Percentiles rank a stretch among this genome's conserved stretches.
phyloP scores from a whole-genome alignment of 1,284 basidiomycete genomes.

The Ceratobasidium sp. region DNA sequence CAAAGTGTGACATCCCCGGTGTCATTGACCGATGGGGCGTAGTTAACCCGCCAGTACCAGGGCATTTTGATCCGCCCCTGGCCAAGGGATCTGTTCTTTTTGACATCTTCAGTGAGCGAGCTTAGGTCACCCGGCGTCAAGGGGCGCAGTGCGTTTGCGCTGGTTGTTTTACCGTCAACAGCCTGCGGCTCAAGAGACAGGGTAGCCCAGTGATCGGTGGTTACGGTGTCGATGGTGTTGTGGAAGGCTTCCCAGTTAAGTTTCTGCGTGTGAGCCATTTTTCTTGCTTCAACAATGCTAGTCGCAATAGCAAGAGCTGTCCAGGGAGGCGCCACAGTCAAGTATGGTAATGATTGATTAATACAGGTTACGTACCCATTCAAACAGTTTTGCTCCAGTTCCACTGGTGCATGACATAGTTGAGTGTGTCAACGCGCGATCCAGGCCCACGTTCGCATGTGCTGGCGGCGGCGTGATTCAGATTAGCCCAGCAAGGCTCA shows the following conservation, averaged over 20 bases:
- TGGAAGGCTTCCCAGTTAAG: not conserved
- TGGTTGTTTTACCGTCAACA: too few species aligned
- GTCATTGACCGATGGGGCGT: too few species aligned
- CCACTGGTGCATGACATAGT: slow-evolving; percentile 16
- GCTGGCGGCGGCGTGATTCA: slow-evolving; percentile 16
- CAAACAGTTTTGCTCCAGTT: slow-evolving; percentile 7
- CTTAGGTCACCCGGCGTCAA: too few species aligned
- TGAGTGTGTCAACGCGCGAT: not conserved
- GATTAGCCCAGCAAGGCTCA: slow-evolving; percentile 14
- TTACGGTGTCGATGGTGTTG: not conserved
- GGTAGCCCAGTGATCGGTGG: not conserved
- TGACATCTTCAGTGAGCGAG: too few species aligned
- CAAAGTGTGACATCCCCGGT: too few species aligned
- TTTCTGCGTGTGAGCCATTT: not conserved
- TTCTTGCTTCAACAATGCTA: not conserved
- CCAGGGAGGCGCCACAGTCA: not conserved
- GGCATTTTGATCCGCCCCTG: too few species aligned
- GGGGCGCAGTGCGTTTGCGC: too few species aligned
- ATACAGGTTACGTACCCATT: not conserved
- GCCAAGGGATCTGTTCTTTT: too few species aligned
- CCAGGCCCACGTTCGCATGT: not conserved
- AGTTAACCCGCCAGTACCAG: too few species aligned
- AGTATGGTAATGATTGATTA: not conserved
- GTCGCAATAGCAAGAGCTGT: not conserved
- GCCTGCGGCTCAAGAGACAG: too few species aligned